phyloP scores from a whole-genome alignment of 352 stramenopile species.

The Phytophthora brassicae region DNA sequence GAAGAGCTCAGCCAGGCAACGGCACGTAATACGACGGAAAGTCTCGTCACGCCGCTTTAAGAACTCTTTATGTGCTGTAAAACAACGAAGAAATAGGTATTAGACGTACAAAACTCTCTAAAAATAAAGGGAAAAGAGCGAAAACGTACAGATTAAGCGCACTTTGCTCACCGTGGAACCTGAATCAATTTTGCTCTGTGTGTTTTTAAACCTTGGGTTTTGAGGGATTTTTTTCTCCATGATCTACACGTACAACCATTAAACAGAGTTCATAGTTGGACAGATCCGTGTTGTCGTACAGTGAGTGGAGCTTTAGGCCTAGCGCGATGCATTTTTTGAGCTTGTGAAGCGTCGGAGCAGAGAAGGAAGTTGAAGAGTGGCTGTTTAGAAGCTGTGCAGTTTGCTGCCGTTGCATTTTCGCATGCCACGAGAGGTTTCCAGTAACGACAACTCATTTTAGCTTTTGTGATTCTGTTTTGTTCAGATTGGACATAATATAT shows the following conservation, averaged over 20 bases:
- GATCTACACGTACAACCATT: constrained; percentile 35
- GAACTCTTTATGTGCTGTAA: constrained; percentile 72
- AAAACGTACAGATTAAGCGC: constrained; percentile 62
- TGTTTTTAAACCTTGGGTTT: constrained; percentile 78
- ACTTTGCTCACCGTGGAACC: constrained; percentile 79
- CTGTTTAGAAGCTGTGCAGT: constrained; percentile 10
- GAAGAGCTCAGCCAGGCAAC: constrained; percentile 78
- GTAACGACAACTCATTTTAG: constrained; percentile 9
- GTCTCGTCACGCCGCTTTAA: constrained; percentile 81
- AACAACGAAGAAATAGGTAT: neutral
- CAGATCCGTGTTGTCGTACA: too few relatives aligned
- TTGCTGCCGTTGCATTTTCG: constrained; percentile 3
- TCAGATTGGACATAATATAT: too few relatives aligned
- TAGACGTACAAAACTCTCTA: neutral
- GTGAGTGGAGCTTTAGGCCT: constrained; percentile 68
- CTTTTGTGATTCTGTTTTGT: too few relatives aligned
- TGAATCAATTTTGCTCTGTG: constrained; percentile 77
- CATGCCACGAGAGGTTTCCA: neutral
- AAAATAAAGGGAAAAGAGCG: neutral
- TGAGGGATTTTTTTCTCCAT: constrained; percentile 83
- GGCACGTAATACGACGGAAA: constrained; percentile 68
- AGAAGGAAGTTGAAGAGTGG: constrained; percentile 7
- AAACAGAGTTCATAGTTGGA: too few relatives aligned
- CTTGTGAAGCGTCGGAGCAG: constrained; percentile 9
- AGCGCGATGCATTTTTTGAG: constrained; percentile 52